Conservation (phyloP, 2,329 filamentous ascomycete species). For the Rutstroemia sp. region DNA sequence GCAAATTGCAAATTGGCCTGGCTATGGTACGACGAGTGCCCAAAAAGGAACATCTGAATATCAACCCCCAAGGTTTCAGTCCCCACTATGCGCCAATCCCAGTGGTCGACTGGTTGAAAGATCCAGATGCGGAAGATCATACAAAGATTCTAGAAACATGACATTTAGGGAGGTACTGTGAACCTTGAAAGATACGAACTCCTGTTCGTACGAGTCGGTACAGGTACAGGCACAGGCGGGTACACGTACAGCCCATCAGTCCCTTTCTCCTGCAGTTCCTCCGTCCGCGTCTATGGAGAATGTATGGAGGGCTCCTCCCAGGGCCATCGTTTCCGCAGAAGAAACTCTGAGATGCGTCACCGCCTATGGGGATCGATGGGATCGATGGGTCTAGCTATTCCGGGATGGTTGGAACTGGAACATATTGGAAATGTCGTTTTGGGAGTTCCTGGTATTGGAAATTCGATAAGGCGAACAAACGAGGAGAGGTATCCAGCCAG, state of each 20-base stretch:
- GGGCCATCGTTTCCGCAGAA: no score
- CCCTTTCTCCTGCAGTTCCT: no score
- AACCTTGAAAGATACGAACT: background rate
- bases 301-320: no score
- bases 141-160: constrained; percentile 7
- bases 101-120: background rate
- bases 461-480: background rate
- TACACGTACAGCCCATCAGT: background rate
- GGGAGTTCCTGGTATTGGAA: background rate
- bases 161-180: background rate
- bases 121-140: constrained; percentile 2
- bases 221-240: background rate
- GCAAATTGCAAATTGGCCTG: no score
- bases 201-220: background rate
- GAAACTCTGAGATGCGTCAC: no score
- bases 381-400: background rate
- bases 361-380: no score
- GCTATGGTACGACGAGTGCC: no score
- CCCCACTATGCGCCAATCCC: no score
- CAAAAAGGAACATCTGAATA: no score
- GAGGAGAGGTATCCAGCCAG: background rate
- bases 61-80: background rate
- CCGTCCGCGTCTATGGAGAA: no score
- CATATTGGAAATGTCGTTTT: background rate
- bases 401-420: background rate